Percentiles rank a stretch among this genome's conserved stretches.
These are phyloP conservation scores for Chalciporus piperatus DNA, from an alignment of 768 basidiomycete species.

Conservation along the genomic window DNA sequence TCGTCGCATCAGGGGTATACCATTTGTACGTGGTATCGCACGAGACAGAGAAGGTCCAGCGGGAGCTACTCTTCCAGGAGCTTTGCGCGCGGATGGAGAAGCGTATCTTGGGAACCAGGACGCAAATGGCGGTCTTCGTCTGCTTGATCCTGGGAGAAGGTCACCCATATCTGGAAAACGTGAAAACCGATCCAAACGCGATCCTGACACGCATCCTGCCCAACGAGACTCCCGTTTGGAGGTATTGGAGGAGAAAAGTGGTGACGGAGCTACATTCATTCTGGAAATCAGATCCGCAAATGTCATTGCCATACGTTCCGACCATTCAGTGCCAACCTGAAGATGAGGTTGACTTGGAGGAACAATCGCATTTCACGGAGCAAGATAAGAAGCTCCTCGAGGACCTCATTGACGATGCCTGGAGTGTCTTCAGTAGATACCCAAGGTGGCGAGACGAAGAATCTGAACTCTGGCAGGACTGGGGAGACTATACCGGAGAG, in stretches of 20 bases:
- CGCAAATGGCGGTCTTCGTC: slow-evolving; percentile 29
- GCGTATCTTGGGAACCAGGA: slow-evolving; percentile 19
- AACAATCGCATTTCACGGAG: slow-evolving; percentile 3
- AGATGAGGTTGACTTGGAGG: slow-evolving; percentile 5
- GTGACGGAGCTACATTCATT: slow-evolving; percentile 14
- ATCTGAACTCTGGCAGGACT: neutral
- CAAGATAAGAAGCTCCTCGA: slow-evolving; percentile 10
- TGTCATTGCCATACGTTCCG: slow-evolving; percentile 8
- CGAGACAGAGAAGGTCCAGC: slow-evolving; percentile 26
- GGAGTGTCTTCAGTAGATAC: slow-evolving; percentile 21
- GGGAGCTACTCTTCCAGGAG: slow-evolving; percentile 12
- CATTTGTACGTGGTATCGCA: slow-evolving; percentile 31
- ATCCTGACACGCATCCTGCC: slow-evolving; percentile 19
- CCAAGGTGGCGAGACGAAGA: slow-evolving; percentile 7
- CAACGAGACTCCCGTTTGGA: slow-evolving; percentile 29
- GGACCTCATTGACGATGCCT: slow-evolving; percentile 20
- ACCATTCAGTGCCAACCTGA: slow-evolving; percentile 11
- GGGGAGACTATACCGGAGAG: neutral
- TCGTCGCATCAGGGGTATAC: slow-evolving; percentile 32
- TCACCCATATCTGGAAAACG: neutral
- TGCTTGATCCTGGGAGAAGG: slow-evolving; percentile 21
- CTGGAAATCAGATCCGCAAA: neutral
- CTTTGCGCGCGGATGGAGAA: slow-evolving; percentile 14
- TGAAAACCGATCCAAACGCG: slow-evolving; percentile 1
- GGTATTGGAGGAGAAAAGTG: slow-evolving; percentile 26